Evolutionary conservation across 1,139 yeast genomes (phyloP).

Genomic region (Zhuliangozyma blackwelliae): DNA sequence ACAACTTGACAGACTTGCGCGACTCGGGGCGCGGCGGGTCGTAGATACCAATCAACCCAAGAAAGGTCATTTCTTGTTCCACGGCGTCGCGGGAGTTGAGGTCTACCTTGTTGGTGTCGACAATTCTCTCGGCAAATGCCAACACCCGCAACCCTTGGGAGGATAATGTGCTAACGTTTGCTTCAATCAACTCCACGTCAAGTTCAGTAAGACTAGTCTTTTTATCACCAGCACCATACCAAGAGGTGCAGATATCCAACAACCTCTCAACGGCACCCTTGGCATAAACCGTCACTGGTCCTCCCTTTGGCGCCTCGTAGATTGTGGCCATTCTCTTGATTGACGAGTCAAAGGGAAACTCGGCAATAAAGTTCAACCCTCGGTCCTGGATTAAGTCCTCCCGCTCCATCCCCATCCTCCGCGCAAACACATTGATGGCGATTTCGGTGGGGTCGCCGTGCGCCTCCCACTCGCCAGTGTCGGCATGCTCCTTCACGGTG

Average conservation of each 20-base stretch:
- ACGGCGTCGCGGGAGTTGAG: constrained; percentile 44
- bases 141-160: constrained; percentile 70
- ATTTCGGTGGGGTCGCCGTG: constrained; percentile 85
- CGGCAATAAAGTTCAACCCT: constrained; percentile 45
- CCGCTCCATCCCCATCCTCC: constrained; percentile 51
- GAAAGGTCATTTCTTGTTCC: constrained; percentile 54
- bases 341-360: constrained; percentile 76
- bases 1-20: constrained; percentile 58
- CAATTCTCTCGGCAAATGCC: constrained; percentile 55
- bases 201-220: constrained; percentile 35
- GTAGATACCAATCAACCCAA: constrained; percentile 75
- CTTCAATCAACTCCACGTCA: constrained; percentile 42
- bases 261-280: constrained; percentile 83
- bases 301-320: constrained; percentile 34
- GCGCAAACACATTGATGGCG: constrained; percentile 71
- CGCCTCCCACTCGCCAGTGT: constrained; percentile 61
- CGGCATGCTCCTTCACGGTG: constrained; percentile 32
- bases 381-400: constrained; percentile 29
- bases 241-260: constrained; percentile 50
- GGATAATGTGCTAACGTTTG: constrained; percentile 60
- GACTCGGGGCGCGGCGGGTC: constrained; percentile 81
- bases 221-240: constrained; percentile 40
- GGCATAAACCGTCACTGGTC: constrained; percentile 42
- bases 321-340: constrained; percentile 72
- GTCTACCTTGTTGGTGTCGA: constrained; percentile 17